Conservation (phyloP, 2,329 filamentous ascomycete species). For the Colletotrichum graminicola region DNA sequence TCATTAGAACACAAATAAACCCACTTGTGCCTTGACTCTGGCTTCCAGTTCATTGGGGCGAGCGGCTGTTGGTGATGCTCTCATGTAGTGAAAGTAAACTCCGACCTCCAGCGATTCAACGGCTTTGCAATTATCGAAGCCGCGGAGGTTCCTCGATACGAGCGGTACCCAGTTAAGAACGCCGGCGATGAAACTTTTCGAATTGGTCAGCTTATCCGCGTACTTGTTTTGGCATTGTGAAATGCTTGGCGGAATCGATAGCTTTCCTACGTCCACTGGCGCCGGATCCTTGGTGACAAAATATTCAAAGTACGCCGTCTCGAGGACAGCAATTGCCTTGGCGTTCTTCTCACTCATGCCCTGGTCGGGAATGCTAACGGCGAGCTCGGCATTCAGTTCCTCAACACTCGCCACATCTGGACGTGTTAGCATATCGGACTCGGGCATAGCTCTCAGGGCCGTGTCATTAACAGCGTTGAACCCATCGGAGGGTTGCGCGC, state of each 20-base stretch:
- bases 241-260: constrained; percentile 13
- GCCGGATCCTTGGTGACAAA: constrained; percentile 30
- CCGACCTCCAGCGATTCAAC: constrained; percentile 26
- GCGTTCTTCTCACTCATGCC: constrained; percentile 14
- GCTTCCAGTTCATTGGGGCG: constrained; percentile 29
- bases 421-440: constrained; percentile 19
- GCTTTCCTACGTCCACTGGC: constrained; percentile 22
- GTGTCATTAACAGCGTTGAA: constrained; percentile 25
- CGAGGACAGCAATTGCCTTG: constrained; percentile 24
- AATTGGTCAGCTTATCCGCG: constrained; percentile 7
- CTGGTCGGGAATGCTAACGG: constrained; percentile 22
- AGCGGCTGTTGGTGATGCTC: not conserved
- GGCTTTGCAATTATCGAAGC: constrained; percentile 28
- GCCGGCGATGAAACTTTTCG: not conserved
- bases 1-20: not conserved
- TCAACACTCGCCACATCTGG: constrained; percentile 20
- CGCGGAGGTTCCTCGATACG: constrained; percentile 17
- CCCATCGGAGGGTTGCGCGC: constrained; percentile 23
- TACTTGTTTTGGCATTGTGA: constrained; percentile 16
- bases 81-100: constrained; percentile 40
- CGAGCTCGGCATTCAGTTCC: constrained; percentile 28
- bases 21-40: constrained; percentile 30
- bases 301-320: constrained; percentile 38
- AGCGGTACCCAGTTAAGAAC: constrained; percentile 23
- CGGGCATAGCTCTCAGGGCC: constrained; percentile 16